These are phyloP conservation scores for Lecanicillium sp. DNA, from an alignment of 2,329 filamentous ascomycete genomes.

Conservation along the genomic window DNA sequence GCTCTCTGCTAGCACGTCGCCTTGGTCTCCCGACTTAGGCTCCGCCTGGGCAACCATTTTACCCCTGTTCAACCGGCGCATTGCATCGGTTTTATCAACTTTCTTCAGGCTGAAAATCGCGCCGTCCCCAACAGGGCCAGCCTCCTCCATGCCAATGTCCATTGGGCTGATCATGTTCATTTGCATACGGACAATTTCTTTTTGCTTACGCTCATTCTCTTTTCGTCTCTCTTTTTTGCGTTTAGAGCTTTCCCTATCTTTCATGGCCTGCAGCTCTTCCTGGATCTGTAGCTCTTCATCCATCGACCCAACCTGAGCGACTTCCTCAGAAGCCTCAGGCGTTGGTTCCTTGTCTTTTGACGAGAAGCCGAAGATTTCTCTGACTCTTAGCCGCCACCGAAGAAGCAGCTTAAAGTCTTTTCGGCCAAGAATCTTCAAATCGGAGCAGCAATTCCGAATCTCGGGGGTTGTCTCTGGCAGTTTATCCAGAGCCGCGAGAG, in stretches of 20 bases:
- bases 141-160: constrained; percentile 89
- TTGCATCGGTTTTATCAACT: constrained; percentile 67
- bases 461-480: constrained; percentile 82
- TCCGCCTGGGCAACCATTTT: constrained; percentile 66
- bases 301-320: constrained; percentile 80
- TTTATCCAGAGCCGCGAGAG: constrained; percentile 76
- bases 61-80: constrained; percentile 55
- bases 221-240: constrained; percentile 78
- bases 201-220: constrained; percentile 91
- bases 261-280: constrained; percentile 74
- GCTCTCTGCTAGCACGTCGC: constrained; percentile 45
- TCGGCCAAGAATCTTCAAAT: constrained; percentile 83
- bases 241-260: constrained; percentile 67
- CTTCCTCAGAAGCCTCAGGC: constrained; percentile 50
- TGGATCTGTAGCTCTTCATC: constrained; percentile 90
- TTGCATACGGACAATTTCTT: constrained; percentile 92
- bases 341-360: constrained; percentile 56
- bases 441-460: constrained; percentile 68
- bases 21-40: constrained; percentile 32
- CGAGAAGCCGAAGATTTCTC: constrained; percentile 83
- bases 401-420: constrained; percentile 91
- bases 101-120: constrained; percentile 81
- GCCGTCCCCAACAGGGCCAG: constrained; percentile 68
- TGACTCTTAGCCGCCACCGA: constrained; percentile 80
- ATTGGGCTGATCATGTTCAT: constrained; percentile 94